Evolutionary conservation across 1,284 basidiomycete genomes (phyloP).

Genomic region (Pseudozyma hubeiensis): DNA sequence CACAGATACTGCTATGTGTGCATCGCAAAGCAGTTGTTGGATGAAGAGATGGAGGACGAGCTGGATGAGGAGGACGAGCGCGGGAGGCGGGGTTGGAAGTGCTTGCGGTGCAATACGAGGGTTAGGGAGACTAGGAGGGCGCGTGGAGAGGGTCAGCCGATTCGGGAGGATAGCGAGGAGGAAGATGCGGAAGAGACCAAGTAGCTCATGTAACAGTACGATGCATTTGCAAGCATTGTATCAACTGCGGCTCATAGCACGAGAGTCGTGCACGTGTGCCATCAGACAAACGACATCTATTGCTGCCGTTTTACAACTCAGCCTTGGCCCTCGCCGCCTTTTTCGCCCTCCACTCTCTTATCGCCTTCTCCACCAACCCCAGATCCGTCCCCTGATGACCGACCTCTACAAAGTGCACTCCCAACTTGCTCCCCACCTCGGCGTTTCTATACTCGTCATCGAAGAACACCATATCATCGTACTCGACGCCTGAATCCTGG

Average conservation of each 20-base stretch:
- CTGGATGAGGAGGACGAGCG: conserved; percentile 46
- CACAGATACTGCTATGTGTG: conserved; percentile 67
- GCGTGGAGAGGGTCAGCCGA: neutral
- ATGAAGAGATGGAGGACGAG: conserved; percentile 64
- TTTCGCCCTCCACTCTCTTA: conserved; percentile 59
- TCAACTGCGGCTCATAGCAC: no score
- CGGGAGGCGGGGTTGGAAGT: conserved; percentile 59
- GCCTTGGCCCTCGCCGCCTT: conserved; percentile 16
- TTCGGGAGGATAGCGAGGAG: neutral
- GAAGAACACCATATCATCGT: conserved; percentile 66
- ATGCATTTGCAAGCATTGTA: no score
- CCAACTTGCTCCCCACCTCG: conserved; percentile 62
- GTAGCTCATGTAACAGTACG: neutral
- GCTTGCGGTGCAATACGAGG: conserved; percentile 58
- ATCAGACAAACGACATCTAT: no score
- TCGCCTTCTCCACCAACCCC: conserved; percentile 53
- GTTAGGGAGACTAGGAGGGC: conserved; percentile 40
- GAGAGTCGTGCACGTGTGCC: no score
- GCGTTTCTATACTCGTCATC: conserved; percentile 64
- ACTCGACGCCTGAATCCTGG: conserved; percentile 52
- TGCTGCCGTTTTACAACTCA: neutral
- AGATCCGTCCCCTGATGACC: conserved; percentile 58
- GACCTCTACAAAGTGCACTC: conserved; percentile 65
- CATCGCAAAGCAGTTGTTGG: conserved; percentile 58
- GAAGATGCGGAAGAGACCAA: conserved; percentile 10